phyloP scores from a whole-genome alignment of 2,329 filamentous ascomycete species.

The Ceratocystis destructans region DNA sequence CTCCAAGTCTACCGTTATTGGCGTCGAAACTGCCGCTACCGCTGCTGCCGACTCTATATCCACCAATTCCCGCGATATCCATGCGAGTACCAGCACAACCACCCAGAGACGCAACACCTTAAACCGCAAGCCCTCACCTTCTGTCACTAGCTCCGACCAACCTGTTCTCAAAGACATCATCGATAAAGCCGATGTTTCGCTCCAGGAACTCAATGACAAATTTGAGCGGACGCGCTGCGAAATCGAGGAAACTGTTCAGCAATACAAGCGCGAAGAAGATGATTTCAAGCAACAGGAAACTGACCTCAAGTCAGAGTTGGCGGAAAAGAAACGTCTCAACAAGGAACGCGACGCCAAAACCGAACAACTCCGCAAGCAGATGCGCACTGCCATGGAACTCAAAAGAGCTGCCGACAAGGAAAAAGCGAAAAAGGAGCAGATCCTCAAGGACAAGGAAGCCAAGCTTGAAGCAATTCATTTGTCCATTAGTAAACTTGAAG shows the following conservation, averaged over 20 bases:
- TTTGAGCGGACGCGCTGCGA: slow-evolving; percentile 71
- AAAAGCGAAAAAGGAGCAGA: slow-evolving; percentile 62
- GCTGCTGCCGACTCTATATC: slow-evolving; percentile 30
- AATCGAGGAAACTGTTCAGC: slow-evolving; percentile 60
- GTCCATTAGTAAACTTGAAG: slow-evolving; percentile 54
- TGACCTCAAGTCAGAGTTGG: slow-evolving; percentile 62
- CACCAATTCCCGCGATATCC: slow-evolving; percentile 1
- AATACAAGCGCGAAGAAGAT: slow-evolving; percentile 57
- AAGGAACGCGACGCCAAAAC: slow-evolving; percentile 89
- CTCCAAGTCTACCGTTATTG: slow-evolving; percentile 39
- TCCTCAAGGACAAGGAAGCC: slow-evolving; percentile 52
- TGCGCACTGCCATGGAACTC: slow-evolving; percentile 64
- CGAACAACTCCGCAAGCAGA: slow-evolving; percentile 66
- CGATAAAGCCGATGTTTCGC: slow-evolving; percentile 48
- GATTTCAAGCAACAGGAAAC: slow-evolving; percentile 53
- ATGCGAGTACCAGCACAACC: slow-evolving; percentile 15
- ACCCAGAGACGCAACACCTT: slow-evolving; percentile 39
- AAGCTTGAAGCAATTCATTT: slow-evolving; percentile 58
- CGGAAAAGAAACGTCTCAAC: slow-evolving; percentile 60
- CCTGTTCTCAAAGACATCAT: slow-evolving; percentile 28
- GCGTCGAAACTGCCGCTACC: slow-evolving; percentile 42
- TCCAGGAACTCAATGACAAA: slow-evolving; percentile 67
- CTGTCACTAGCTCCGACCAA: slow-evolving; percentile 44
- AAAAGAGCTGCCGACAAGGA: slow-evolving; percentile 71
- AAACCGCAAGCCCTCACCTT: slow-evolving; percentile 65